Conservation (phyloP, 345 rosid genomes). For the Populus alba region DNA sequence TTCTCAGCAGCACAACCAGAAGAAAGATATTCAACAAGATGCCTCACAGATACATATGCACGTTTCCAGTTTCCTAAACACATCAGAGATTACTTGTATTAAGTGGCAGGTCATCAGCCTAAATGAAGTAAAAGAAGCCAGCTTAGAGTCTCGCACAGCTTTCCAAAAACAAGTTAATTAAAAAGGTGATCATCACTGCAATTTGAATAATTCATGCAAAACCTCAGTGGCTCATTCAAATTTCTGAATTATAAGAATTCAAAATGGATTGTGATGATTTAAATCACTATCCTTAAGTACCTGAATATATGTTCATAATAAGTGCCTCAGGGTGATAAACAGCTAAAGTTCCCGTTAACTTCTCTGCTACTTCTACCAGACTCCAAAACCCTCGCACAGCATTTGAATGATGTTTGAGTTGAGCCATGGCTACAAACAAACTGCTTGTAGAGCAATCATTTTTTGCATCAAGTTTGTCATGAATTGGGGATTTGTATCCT, state of each 20-base stretch:
- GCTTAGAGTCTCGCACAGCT: neutral
- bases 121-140: conserved; percentile 17
- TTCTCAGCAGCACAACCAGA: conserved; percentile 38
- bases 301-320: conserved; percentile 68
- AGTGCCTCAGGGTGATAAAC: conserved; percentile 75
- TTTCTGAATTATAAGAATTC: neutral
- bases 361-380: conserved; percentile 54
- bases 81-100: conserved; percentile 40
- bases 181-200: neutral
- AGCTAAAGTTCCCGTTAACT: conserved; percentile 57
- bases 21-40: conserved; percentile 59
- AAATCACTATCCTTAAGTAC: conserved; percentile 31
- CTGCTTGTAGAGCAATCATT: conserved; percentile 26
- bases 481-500: conserved; percentile 22
- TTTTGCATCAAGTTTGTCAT: conserved; percentile 20
- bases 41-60: conserved; percentile 67
- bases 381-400: conserved; percentile 38
- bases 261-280: neutral
- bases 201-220: neutral
- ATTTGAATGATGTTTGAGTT: conserved; percentile 30
- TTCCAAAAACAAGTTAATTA: neutral
- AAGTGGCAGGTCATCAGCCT: conserved; percentile 27
- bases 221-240: neutral
- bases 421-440: conserved; percentile 30
- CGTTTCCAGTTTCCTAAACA: conserved; percentile 88